Base-by-base conservation (phyloP, 306 rosid genomes). In the Lagenaria siceraria region DNA sequence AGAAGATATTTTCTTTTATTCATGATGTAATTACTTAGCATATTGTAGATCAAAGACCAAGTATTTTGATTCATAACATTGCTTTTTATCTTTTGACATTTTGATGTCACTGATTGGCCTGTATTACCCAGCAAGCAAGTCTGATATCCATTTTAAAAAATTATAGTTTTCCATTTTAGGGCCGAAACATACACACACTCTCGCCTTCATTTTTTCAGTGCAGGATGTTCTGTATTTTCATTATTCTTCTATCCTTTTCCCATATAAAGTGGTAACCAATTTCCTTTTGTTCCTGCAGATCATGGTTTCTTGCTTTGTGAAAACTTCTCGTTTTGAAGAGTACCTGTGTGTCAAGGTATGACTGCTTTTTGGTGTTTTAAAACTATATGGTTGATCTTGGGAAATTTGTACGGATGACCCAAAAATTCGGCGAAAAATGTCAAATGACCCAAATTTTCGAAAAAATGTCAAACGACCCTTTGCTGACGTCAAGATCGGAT, bases 291-390 rank as follows among this genome's bases (percentile, higher is more conserved):
- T 33, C 22, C 85, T 86, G 83, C 98, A 96, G 99, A 85, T 92
- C 80, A 80, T 96, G 86, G 80, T 96, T 81, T 96, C 99, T 62
- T 96, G 99, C 90, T 96, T 96, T 81, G 99, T 92, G 78, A 96
- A 92, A 85, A 92, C 99, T 83, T 87, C 99, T 74, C 97, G 86
- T 85, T 85, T 96, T 81, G 98, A 96, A 81, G 99, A 92, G 81
- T 92, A 92, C 88, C 91, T 96, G 9, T 89, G 97, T 36, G 98
- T 96, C 77, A 92, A 96, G 99, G 99, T 92, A 84, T 18, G 42
- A 60, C 54, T 69, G 36, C 1, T 29, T 72, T 72, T 72, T 72
- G 36, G 59, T 52, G 40, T 49, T 48, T 17, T 25, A 6, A 15
- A 71, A 46, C 54, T 49, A 8, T 15, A 25, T 8, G n/a, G 59